Conservation (phyloP, 768 basidiomycete species). For the Lactarius hatsudake region DNA sequence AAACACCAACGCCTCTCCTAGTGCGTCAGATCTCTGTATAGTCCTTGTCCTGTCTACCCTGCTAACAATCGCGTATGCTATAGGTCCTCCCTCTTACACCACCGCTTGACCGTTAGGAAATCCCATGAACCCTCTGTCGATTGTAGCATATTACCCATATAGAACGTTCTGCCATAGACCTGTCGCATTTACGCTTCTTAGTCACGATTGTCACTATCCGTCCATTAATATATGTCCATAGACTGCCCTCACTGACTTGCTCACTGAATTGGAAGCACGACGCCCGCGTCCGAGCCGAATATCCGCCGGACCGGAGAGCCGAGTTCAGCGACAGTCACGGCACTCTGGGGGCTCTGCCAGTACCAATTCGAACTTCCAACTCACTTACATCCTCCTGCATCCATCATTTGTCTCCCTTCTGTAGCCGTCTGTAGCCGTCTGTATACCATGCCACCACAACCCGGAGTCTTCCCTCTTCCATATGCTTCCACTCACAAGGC, state of each 20-base stretch:
- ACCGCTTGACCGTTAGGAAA: conserved; percentile 17
- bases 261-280: too few relatives aligned
- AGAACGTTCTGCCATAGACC: conserved; percentile 12
- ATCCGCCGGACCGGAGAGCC: conserved; percentile 8
- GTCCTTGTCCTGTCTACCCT: neutral
- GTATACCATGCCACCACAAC: conserved; percentile 60
- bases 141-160: conserved; percentile 18
- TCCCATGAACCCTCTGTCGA: neutral
- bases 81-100: conserved; percentile 43
- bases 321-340: neutral
- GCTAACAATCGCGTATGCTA: conserved; percentile 17
- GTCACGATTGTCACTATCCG: neutral
- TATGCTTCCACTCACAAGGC: conserved; percentile 49
- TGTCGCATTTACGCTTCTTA: conserved; percentile 5
- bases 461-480: conserved; percentile 63
- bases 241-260: too few relatives aligned
- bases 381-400: neutral
- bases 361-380: neutral
- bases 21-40: conserved; percentile 39
- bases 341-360: neutral
- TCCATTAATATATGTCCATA: neutral
- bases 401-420: neutral
- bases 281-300: neutral
- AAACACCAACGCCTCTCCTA: conserved; percentile 52
- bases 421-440: neutral